Evolutionary conservation across 106 monocot species (phyloP).

Genomic region (Dendrobium chrysotoxum): DNA sequence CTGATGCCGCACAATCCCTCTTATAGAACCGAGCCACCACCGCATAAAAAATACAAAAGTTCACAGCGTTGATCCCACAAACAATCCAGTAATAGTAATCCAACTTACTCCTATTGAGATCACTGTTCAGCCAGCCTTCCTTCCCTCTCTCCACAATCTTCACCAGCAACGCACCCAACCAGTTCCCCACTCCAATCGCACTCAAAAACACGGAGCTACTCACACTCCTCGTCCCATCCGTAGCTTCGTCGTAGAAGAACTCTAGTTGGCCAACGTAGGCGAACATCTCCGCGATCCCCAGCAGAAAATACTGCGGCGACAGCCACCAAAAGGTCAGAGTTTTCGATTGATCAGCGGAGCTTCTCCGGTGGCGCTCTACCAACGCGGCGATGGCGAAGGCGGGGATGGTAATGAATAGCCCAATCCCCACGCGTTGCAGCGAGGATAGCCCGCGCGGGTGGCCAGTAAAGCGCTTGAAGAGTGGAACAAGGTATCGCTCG

Average conservation of each 20-base stretch:
- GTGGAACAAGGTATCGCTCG: constrained; percentile 21
- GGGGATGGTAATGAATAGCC: constrained; percentile 30
- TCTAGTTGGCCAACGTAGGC: constrained; percentile 50
- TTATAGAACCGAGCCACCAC: constrained; percentile 11
- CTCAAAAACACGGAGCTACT: constrained; percentile 29
- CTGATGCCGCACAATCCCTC: constrained; percentile 12
- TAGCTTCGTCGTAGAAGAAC: constrained; percentile 47
- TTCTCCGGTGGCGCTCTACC: constrained; percentile 24
- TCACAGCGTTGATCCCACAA: constrained; percentile 26
- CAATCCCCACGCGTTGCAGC: constrained; percentile 38
- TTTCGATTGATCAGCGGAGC: neutral
- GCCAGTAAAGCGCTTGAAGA: constrained; percentile 27
- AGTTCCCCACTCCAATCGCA: constrained; percentile 27
- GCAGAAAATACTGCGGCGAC: constrained; percentile 48
- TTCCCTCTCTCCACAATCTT: constrained; percentile 18
- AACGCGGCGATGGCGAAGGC: constrained; percentile 20
- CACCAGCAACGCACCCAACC: constrained; percentile 19
- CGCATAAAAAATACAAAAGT: constrained; percentile 23
- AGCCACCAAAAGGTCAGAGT: constrained; percentile 31
- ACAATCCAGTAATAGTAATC: constrained; percentile 50
- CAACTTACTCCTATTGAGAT: constrained; percentile 32
- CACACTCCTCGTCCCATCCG: constrained; percentile 34
- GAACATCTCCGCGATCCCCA: constrained; percentile 38
- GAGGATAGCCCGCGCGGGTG: constrained; percentile 30
- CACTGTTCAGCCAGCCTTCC: constrained; percentile 30